Evolutionary conservation across 78 protist genomes (phyloP).

Genomic region (Salpingoeca rosetta): DNA sequence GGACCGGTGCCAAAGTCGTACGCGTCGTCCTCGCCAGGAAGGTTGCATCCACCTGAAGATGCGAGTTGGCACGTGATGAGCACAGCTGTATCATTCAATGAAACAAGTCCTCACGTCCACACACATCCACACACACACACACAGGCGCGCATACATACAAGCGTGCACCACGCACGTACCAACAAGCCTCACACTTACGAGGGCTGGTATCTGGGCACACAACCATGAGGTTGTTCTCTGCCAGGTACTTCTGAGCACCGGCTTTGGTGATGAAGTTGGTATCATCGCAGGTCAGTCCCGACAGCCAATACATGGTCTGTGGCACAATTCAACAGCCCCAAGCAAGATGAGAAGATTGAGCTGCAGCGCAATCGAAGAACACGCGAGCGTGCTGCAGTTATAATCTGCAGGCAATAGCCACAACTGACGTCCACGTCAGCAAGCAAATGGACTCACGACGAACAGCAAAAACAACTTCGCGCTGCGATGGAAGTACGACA

Average conservation of each 20-base stretch:
- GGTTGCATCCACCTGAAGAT: slow-evolving; percentile 1
- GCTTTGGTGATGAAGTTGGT: slow-evolving; percentile 71
- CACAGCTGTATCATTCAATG: too few species aligned
- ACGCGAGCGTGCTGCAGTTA: not conserved
- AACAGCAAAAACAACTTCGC: too few species aligned
- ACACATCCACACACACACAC: too few species aligned
- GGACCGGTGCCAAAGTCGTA: slow-evolving; percentile 6
- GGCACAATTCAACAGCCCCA: too few species aligned
- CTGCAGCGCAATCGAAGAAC: too few species aligned
- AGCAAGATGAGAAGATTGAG: too few species aligned
- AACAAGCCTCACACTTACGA: too few species aligned
- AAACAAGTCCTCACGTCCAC: too few species aligned
- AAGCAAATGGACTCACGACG: not conserved
- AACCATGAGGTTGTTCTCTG: slow-evolving; percentile 36
- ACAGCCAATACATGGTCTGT: slow-evolving; percentile 39
- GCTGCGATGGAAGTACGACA: not conserved
- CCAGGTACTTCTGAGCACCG: slow-evolving; percentile 52
- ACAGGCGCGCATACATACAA: too few species aligned
- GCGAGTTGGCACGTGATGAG: too few species aligned
- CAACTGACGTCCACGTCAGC: not conserved
- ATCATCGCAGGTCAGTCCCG: slow-evolving; percentile 79
- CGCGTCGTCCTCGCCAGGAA: not conserved
- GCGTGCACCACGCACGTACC: too few species aligned
- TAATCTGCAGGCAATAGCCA: not conserved
- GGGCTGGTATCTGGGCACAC: slow-evolving; percentile 85